A percentile compares a stretch with the other conserved stretches of the same genome.
Conservation (phyloP, 2,329 filamentous ascomycete genomes). For the Hypocrella siamensis region DNA sequence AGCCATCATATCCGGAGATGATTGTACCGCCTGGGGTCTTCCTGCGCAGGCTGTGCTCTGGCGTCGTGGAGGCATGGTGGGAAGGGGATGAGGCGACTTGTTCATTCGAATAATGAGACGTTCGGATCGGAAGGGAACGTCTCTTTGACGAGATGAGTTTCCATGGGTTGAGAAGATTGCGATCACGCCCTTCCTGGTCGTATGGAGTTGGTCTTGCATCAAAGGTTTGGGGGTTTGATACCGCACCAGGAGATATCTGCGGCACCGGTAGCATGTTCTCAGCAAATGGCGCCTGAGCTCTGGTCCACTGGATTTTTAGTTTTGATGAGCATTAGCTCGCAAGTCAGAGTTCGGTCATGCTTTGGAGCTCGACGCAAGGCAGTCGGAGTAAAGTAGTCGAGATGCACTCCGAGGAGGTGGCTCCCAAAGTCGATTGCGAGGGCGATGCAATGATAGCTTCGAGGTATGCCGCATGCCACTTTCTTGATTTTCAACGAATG, state of each 20-base stretch:
- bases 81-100: slow-evolving; percentile 5
- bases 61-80: slow-evolving; percentile 8
- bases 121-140: slow-evolving; percentile 17
- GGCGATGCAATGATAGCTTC: too few species aligned
- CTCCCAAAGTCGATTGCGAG: too few species aligned
- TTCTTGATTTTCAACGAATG: too few species aligned
- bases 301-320: too few species aligned
- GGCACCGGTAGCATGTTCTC: slow-evolving; percentile 34
- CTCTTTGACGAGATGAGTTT: slow-evolving; percentile 10
- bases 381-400: slow-evolving; percentile 14
- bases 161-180: slow-evolving; percentile 3
- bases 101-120: slow-evolving; percentile 14
- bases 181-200: slow-evolving; percentile 1
- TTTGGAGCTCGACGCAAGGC: slow-evolving; percentile 27
- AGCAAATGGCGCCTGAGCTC: slow-evolving; percentile 1
- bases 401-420: slow-evolving; percentile 23
- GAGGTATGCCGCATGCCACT: too few species aligned
- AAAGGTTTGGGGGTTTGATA: slow-evolving; percentile 26
- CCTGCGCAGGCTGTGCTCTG: slow-evolving; percentile 51
- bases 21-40: slow-evolving; percentile 94
- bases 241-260: slow-evolving; percentile 34
- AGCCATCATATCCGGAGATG: slow-evolving; percentile 80
- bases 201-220: slow-evolving; percentile 10
- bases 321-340: slow-evolving; percentile 10
- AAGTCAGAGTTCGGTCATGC: slow-evolving; percentile 21